Percentiles rank a stretch among this genome's conserved stretches.
Evolutionary conservation across 345 rosid genomes (phyloP).

Genomic region (Eucalyptus globulus): DNA sequence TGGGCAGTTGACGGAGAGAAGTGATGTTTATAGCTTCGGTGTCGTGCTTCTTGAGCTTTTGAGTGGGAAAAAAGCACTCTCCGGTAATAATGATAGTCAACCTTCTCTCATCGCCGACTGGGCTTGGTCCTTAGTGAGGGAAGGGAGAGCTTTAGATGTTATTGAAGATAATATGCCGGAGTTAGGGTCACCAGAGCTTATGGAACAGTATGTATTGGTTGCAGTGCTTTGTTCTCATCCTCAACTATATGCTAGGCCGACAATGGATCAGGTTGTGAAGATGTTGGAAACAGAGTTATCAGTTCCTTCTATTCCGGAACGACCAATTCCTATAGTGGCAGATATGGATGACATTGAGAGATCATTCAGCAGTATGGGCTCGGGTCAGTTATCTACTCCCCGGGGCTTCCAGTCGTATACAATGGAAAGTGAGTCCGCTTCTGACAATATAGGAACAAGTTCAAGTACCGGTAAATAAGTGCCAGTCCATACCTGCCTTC

Average conservation of each 20-base stretch:
- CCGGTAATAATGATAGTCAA: conserved; percentile 32
- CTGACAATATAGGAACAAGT: neutral
- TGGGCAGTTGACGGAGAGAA: conserved; percentile 78
- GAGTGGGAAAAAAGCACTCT: conserved; percentile 73
- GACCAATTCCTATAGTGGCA: conserved; percentile 69
- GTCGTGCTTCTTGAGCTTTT: conserved; percentile 85
- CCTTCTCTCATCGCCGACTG: conserved; percentile 70
- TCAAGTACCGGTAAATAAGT: neutral
- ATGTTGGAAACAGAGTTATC: conserved; percentile 73
- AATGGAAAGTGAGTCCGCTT: conserved; percentile 14
- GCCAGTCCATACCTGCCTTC: neutral
- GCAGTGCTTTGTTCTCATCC: conserved; percentile 88
- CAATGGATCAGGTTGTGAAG: conserved; percentile 94
- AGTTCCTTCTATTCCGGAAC: conserved; percentile 65
- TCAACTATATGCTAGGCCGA: conserved; percentile 76
- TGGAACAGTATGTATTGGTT: conserved; percentile 79
- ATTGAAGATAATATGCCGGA: conserved; percentile 69
- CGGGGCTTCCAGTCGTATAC: conserved; percentile 47
- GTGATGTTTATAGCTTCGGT: conserved; percentile 90
- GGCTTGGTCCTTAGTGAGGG: conserved; percentile 83
- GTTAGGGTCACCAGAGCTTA: conserved; percentile 32
- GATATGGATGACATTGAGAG: conserved; percentile 62
- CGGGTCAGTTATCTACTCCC: conserved; percentile 55
- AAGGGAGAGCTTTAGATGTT: conserved; percentile 55
- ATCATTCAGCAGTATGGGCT: conserved; percentile 50